Evolutionary conservation across 1,284 basidiomycete genomes (phyloP).

Genomic region (Fomitopsis betulina): DNA sequence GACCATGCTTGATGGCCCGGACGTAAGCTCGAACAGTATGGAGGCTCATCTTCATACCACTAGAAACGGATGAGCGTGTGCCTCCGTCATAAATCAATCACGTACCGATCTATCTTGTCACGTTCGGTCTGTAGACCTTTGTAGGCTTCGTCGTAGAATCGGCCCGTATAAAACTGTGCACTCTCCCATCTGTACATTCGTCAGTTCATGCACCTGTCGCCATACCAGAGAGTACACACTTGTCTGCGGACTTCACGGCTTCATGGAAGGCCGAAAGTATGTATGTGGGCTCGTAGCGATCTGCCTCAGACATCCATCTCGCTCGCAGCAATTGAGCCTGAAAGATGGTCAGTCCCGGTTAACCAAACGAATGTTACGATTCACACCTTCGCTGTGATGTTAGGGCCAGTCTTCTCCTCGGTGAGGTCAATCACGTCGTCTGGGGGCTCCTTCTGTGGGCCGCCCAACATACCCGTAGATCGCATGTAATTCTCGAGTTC

Average conservation of each 20-base stretch:
- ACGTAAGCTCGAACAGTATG: constrained; percentile 70
- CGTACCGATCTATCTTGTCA: constrained; percentile 52
- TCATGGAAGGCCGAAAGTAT: constrained; percentile 60
- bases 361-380: not conserved
- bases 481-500: constrained; percentile 83
- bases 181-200: constrained; percentile 71
- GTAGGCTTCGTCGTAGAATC: constrained; percentile 79
- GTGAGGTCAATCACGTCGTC: constrained; percentile 52
- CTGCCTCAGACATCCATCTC: constrained; percentile 91
- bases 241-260: constrained; percentile 50
- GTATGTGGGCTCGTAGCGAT: constrained; percentile 69
- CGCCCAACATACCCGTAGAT: constrained; percentile 34
- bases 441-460: constrained; percentile 12
- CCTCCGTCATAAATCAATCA: constrained; percentile 2
- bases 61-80: constrained; percentile 21
- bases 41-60: constrained; percentile 55
- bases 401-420: constrained; percentile 43
- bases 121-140: constrained; percentile 40
- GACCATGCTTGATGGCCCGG: constrained; percentile 77
- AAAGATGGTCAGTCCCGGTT: constrained; percentile 1
- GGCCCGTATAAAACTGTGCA: constrained; percentile 81
- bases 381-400: constrained; percentile 70
- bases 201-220: not conserved
- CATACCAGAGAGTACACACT: constrained; percentile 37
- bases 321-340: constrained; percentile 88